Conservation (phyloP, 2,329 filamentous ascomycete species). For the Pseudocercospora fuligena region DNA sequence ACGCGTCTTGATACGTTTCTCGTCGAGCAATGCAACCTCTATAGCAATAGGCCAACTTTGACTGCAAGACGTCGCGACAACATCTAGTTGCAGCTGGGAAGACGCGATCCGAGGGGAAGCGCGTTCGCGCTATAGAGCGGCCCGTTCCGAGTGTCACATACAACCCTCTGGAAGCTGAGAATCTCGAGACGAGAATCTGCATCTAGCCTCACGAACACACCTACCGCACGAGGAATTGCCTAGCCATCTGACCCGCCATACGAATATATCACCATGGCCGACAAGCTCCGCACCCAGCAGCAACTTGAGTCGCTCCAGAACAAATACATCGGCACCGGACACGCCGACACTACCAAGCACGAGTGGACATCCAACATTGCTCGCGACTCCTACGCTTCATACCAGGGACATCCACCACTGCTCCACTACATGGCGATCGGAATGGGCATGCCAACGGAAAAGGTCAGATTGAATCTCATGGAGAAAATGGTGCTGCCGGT, state of each 20-base stretch:
- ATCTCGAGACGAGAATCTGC: background rate
- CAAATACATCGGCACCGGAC: constrained; percentile 93
- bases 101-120: constrained; percentile 13
- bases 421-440: constrained; percentile 89
- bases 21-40: background rate
- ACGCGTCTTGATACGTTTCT: background rate
- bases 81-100: background rate
- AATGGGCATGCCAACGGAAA: constrained; percentile 78
- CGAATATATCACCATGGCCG: constrained; percentile 61
- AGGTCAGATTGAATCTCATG: constrained; percentile 78
- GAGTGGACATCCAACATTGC: constrained; percentile 97
- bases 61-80: background rate
- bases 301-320: constrained; percentile 96
- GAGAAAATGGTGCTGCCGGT: constrained; percentile 71
- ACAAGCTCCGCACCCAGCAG: constrained; percentile 96
- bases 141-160: background rate
- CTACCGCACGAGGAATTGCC: background rate
- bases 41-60: background rate
- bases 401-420: constrained; percentile 86
- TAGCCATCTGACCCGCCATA: background rate
- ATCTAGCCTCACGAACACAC: background rate
- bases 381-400: constrained; percentile 87
- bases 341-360: constrained; percentile 95
- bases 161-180: background rate
- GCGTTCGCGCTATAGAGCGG: background rate